These are phyloP conservation scores for Podospora appendiculata DNA, from an alignment of 495 filamentous ascomycete genomes.

Conservation along the genomic window DNA sequence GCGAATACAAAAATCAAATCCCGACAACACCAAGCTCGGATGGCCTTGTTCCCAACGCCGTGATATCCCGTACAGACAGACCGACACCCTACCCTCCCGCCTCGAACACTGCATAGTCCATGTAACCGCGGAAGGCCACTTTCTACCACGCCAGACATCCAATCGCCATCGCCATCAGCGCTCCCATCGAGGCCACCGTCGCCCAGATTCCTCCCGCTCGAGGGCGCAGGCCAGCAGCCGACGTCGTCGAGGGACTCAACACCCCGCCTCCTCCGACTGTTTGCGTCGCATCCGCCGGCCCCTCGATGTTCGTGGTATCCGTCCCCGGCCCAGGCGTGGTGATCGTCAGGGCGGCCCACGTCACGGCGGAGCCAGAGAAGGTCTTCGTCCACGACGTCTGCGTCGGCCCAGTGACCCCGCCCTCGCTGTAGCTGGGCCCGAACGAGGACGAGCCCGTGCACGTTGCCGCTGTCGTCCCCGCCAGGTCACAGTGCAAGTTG, in stretches of 20 bases:
- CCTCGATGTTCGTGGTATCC: conserved; percentile 15
- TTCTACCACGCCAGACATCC: too few relatives aligned
- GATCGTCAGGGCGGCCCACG: conserved; percentile 32
- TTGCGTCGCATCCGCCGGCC: conserved; percentile 8
- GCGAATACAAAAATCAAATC: too few relatives aligned
- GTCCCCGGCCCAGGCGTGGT: conserved; percentile 15
- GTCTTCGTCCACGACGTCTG: conserved; percentile 25
- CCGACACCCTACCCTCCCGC: too few relatives aligned
- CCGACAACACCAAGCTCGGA: too few relatives aligned
- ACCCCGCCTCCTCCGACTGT: neutral
- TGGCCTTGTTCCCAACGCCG: too few relatives aligned
- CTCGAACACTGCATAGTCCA: too few relatives aligned
- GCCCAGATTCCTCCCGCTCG: neutral
- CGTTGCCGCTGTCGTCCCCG: conserved; percentile 25
- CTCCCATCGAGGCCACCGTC: neutral
- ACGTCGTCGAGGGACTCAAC: conserved; percentile 2
- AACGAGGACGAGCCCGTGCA: conserved; percentile 30
- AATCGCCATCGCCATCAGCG: neutral
- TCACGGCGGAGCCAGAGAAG: conserved; percentile 20
- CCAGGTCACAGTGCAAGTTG: conserved; percentile 24
- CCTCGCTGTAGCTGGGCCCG: conserved; percentile 15
- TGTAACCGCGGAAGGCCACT: too few relatives aligned
- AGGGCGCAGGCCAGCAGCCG: neutral
- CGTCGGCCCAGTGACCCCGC: conserved; percentile 22
- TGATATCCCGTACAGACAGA: too few relatives aligned